These are phyloP conservation scores for Ceratobasidium sp. DNA, from an alignment of 1,284 basidiomycete genomes.

Conservation along the genomic window DNA sequence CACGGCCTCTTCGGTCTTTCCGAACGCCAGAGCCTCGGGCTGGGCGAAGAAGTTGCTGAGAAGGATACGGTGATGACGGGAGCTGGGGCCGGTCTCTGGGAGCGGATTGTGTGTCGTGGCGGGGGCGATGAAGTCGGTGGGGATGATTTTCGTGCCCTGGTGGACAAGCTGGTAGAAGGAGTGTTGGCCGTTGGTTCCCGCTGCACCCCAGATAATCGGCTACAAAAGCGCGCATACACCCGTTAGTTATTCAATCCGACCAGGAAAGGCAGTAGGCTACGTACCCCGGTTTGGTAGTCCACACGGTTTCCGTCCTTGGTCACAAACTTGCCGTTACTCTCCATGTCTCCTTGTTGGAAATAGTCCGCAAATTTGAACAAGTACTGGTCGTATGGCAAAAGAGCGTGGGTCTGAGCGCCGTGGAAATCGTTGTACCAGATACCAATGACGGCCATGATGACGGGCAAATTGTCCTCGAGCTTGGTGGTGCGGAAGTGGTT, in stretches of 20 bases:
- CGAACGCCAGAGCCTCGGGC: slow-evolving; percentile 96
- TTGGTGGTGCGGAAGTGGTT: slow-evolving; percentile 92
- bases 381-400: slow-evolving; percentile 98
- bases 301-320: slow-evolving; percentile 94
- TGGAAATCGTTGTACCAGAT: slow-evolving; percentile 99
- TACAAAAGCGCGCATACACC: slow-evolving; percentile 52
- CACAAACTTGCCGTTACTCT: slow-evolving; percentile 97
- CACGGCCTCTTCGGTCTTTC: slow-evolving; percentile 94
- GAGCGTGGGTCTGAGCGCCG: slow-evolving; percentile 92
- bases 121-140: slow-evolving; percentile 95
- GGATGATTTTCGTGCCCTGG: slow-evolving; percentile 93
- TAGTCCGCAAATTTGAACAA: slow-evolving; percentile 99
- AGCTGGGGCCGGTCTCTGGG: slow-evolving; percentile 68
- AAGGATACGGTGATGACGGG: slow-evolving; percentile 91
- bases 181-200: slow-evolving; percentile 98
- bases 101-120: slow-evolving; percentile 95
- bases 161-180: slow-evolving; percentile 99
- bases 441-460: slow-evolving; percentile 89
- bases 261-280: slow-evolving; percentile 51
- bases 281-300: slow-evolving; percentile 93
- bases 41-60: slow-evolving; percentile 99
- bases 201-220: slow-evolving; percentile 99
- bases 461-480: slow-evolving; percentile 92
- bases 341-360: slow-evolving; percentile 99
- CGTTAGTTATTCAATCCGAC: slow-evolving; percentile 26